Base-by-base conservation (phyloP, 306 rosid species). In the Ormosia semicastrata region DNA sequence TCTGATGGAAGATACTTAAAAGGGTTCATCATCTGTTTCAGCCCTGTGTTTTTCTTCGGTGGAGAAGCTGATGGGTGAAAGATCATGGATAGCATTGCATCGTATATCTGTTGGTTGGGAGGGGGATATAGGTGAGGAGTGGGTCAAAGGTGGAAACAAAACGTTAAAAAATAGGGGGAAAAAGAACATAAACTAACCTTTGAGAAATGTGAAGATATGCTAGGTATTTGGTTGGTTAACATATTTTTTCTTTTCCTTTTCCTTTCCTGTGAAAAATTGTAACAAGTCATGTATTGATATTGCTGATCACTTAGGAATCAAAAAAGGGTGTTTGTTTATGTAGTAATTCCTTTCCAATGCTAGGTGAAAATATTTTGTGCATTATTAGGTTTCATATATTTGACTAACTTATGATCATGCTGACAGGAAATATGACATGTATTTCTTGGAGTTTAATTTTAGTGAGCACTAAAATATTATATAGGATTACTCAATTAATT, bases 191-290 rank as follows among this genome's bases (percentile, higher is more conserved):
- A 67, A 44, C 76, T 74, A 74, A 79, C 59, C 47, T 66, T 63
- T 70, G 79, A 54, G 30, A 66, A 78, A 43, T 76, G 83, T 65
- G 64, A 56, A 79, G 18, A n/a, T 37, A 39, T 41, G 13, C 10
- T 83, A 79, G 87, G 85, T 46, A 7, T 49, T 83, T 69, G 85
- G 82, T 79, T 75, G 67, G 80, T 53, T 71, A 64, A 73, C 62
- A 53, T 44, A 57, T 53, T 71, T 30, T 58, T 53, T 1, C 17
- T 56, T 66, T 60, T 24, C 15, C 13, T 59, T 57, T 72, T 14
- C 43, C 53, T 60, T 54, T 73, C 63, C 8, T 43, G 49, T 73
- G 50, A 67, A 74, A 59, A 40, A 44, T 41, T 78, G 82, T 74
- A 86, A 59, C 71, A 75, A 47, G 57, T 72, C 63, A 33, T 47